Evolutionary conservation across 169 alveolate genomes (phyloP), one percentile per base, ranked within the genome.

Genomic region (Prorocentrum cordatum): DNA sequence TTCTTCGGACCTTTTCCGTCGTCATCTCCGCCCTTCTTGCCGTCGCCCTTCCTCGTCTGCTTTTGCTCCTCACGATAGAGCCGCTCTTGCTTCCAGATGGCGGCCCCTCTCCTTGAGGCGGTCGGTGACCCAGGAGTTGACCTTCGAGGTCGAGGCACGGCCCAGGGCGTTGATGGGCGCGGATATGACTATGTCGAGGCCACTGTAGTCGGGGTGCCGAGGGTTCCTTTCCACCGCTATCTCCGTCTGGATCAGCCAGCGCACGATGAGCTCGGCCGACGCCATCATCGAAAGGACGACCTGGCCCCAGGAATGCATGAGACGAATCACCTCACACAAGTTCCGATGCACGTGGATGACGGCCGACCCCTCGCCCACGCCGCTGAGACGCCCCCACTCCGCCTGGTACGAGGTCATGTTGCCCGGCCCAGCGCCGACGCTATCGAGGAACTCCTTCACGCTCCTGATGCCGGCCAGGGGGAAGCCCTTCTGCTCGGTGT

Each of bases 221-320:
- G 83, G 83, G 12, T 29, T 18, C 2, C 83, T 2, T 45, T 72
- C 83, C 68, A 72, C 83, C 31, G 83, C 83, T 12, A 45, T 29
- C 47, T 72, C 83, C 32, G 47, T 45, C 47, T 72, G 83, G 33
- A 47, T 47, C 68, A 72, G 9, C 64, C 83, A 47, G 31, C 83
- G 38, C 47, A 32, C 14, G 14, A 72, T 5, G n/a, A 50, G 29
- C 83, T 72, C 83, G 3, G 31, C 67, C 2, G 35, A 2, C 3
- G 83, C 83, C 45, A 72, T 16, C n/a, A 67, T 26, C 47, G 32
- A 14, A 27, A 3, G 24, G 20, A 38, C 83, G 42, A 70, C 9
- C 83, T 42, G 66, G 27, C 39, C 83, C n/a, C 26, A 38, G 22
- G 68, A 26, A 45, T 45, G 67, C 32, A 39, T 3, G n/a, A 72